phyloP scores from a whole-genome alignment of 2,329 filamentous ascomycete species.

The Sclerotinia glacialis region DNA sequence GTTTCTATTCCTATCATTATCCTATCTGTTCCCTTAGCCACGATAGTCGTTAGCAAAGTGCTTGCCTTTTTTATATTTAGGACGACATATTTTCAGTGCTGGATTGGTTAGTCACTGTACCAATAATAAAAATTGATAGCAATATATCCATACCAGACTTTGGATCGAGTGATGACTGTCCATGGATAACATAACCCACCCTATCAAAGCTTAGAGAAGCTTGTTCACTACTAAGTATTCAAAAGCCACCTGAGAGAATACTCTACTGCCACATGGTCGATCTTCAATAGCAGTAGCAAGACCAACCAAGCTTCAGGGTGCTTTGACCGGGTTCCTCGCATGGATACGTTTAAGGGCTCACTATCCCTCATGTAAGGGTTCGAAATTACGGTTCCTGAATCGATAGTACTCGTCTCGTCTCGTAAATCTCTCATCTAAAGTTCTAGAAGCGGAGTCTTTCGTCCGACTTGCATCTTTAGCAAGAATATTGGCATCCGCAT shows the following conservation, averaged over 20 bases:
- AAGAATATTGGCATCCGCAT: neutral
- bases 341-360: neutral
- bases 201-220: slow-evolving; percentile 21
- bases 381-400: neutral
- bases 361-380: neutral
- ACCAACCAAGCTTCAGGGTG: neutral
- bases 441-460: neutral
- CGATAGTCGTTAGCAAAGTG: slow-evolving; percentile 3
- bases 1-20: neutral
- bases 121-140: neutral
- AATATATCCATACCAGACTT: slow-evolving; percentile 8
- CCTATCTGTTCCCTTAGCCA: neutral
- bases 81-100: neutral
- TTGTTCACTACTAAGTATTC: neutral
- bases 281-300: slow-evolving; percentile 13
- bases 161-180: slow-evolving; percentile 22
- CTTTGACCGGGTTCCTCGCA: neutral
- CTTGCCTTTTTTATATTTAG: neutral
- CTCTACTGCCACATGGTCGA: slow-evolving; percentile 17
- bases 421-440: neutral
- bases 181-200: slow-evolving; percentile 18
- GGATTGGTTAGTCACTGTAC: neutral
- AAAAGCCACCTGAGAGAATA: slow-evolving; percentile 25
- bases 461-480: neutral
- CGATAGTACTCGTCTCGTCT: neutral